Evolutionary conservation across 192 early-diverging fungal genomes (phyloP), one percentile per base, ranked within the genome.

Genomic region (Coemansia sp.): DNA sequence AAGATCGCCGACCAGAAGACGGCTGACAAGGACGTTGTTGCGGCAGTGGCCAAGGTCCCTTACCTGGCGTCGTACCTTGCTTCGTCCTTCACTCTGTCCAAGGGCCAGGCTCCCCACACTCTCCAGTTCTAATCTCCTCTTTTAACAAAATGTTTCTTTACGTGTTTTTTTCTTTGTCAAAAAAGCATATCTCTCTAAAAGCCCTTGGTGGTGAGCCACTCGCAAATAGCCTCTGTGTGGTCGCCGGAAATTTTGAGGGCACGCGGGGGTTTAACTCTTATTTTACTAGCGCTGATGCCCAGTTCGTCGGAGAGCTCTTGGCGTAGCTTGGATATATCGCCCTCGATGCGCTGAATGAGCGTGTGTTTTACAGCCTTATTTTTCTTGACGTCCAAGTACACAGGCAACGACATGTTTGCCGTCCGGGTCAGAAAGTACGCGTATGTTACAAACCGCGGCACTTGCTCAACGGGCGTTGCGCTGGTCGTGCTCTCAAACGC

Each of bases 51-150:
- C 84, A 93, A 95, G 88, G 86, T 86, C 66, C 94, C 93, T 58
- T 82, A 88, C 78, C 87, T 99, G 69, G 85, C 85, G 68, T 84
- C 89, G 51, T 99, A 99, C 92, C 85, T 99, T 56, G 76, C 76
- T 69, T 81, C 93, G 64, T 85, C 86, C 65, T 99, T 99, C 84
- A 84, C 93, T 47, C 89, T 99, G 60, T 79, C 88, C 86, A 97
- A 95, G 88, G 94, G 95, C 72, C 94, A 98, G 87, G 90, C 89
- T 73, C 94, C 95, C 70, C 97, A 99, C 87, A 73, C 83, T 65
- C 82, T 99, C 83, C 90, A 94, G 88, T 97, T 97, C 87, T 98
- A 97, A 94, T 82, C 84, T 64, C 32, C 11, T 83, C 6, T 17
- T 49, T 17, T 12, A 17, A 47, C n/a, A 35, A 45, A 12, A n/a